phyloP scores from a whole-genome alignment of 371 early-diverging fungal genomes.

The Parasitella parasitica region DNA sequence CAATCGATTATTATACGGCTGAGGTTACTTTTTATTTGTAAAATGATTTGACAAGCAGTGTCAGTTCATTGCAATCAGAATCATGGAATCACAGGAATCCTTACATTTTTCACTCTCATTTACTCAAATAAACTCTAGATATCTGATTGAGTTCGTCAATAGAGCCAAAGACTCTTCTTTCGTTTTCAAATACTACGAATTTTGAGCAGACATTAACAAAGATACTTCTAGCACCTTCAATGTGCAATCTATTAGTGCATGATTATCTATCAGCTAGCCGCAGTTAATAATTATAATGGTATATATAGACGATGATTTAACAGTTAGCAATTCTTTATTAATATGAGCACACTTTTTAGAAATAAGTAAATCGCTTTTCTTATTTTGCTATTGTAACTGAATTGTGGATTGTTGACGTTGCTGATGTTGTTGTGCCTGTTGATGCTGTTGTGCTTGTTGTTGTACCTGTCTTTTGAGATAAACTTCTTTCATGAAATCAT shows the following conservation, averaged over 20 bases:
- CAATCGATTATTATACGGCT: background rate
- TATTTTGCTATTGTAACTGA: too few species aligned
- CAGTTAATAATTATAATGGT: background rate
- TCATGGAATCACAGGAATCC: background rate
- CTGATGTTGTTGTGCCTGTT: too few species aligned
- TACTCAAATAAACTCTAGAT: background rate
- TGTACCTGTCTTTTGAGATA: too few species aligned
- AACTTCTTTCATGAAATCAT: too few species aligned
- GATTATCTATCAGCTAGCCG: slow-evolving; percentile 1
- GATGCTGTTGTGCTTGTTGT: too few species aligned
- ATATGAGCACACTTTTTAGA: too few species aligned
- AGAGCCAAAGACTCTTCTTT: background rate
- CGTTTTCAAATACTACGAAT: slow-evolving; percentile 1
- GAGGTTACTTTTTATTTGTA: background rate
- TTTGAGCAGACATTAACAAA: slow-evolving; percentile 3
- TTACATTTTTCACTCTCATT: background rate
- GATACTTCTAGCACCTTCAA: slow-evolving; percentile 3
- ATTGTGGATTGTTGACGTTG: too few species aligned
- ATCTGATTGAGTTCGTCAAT: background rate
- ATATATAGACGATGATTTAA: background rate
- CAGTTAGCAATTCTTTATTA: background rate
- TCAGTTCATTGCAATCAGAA: background rate
- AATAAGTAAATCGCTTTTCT: too few species aligned
- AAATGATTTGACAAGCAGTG: background rate
- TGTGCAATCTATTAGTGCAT: background rate